phyloP scores from a whole-genome alignment of 495 filamentous ascomycete genomes.

The Aspergillus campestris region DNA sequence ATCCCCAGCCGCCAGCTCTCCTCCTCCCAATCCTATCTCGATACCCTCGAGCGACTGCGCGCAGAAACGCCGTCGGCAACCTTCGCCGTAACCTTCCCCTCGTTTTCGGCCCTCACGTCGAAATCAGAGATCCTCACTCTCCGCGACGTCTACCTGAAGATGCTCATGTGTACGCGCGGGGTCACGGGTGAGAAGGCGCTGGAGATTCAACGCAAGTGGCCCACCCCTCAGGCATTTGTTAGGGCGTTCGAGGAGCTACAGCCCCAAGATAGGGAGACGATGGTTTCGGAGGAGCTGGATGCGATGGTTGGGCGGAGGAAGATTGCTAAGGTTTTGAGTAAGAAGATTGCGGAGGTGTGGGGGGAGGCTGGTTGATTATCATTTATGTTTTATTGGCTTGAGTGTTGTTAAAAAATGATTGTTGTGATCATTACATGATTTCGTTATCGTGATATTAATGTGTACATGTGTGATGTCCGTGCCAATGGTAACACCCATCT shows the following conservation, averaged over 20 bases:
- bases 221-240: slow-evolving; percentile 60
- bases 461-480: background rate
- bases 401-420: no score
- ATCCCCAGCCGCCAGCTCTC: slow-evolving; percentile 61
- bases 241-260: slow-evolving; percentile 53
- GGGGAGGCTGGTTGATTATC: slow-evolving; percentile 23
- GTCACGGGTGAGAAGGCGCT: slow-evolving; percentile 76
- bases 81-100: slow-evolving; percentile 62
- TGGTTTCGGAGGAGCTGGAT: slow-evolving; percentile 46
- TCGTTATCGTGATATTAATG: background rate
- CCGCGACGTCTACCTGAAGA: slow-evolving; percentile 71
- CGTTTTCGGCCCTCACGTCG: slow-evolving; percentile 61
- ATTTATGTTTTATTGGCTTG: background rate
- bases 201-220: slow-evolving; percentile 70
- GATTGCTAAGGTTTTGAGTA: slow-evolving; percentile 53
- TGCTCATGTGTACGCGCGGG: slow-evolving; percentile 77
- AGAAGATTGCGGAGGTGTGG: slow-evolving; percentile 71
- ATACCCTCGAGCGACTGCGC: slow-evolving; percentile 49
- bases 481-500: no score
- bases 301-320: slow-evolving; percentile 59
- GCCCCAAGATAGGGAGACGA: slow-evolving; percentile 36
- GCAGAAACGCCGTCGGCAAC: slow-evolving; percentile 37
- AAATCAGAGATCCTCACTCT: slow-evolving; percentile 69
- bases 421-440: background rate
- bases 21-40: slow-evolving; percentile 59